Evolutionary conservation across 2,329 filamentous ascomycete genomes (phyloP).

Genomic region (Alternaria longipes): DNA sequence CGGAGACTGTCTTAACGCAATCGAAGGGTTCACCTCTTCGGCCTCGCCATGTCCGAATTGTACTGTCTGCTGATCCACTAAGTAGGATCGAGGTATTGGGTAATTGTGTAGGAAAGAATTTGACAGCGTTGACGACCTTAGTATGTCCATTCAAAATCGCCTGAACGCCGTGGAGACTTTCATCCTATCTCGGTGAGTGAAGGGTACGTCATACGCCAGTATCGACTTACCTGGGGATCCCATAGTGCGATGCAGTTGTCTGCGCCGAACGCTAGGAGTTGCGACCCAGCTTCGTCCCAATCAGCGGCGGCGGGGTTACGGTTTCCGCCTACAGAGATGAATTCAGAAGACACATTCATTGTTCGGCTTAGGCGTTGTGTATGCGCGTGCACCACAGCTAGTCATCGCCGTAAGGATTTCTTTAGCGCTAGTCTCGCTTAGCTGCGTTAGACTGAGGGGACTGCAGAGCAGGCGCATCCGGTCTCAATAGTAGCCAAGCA

Average conservation of each 20-base stretch:
- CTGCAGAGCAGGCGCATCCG: slow-evolving; percentile 15
- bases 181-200: slow-evolving; percentile 50
- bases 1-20: slow-evolving; percentile 62
- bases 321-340: slow-evolving; percentile 84
- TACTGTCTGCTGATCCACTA: slow-evolving; percentile 83
- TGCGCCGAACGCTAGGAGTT: slow-evolving; percentile 85
- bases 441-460: background rate
- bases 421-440: slow-evolving; percentile 46
- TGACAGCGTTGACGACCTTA: slow-evolving; percentile 82
- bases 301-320: slow-evolving; percentile 89
- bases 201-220: background rate
- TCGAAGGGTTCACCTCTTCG: slow-evolving; percentile 48
- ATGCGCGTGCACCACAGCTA: slow-evolving; percentile 25
- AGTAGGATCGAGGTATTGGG: slow-evolving; percentile 68
- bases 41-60: slow-evolving; percentile 70
- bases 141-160: slow-evolving; percentile 77
- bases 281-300: slow-evolving; percentile 73
- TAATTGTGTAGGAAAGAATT: slow-evolving; percentile 70
- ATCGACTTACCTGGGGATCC: slow-evolving; percentile 74
- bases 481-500: background rate
- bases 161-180: slow-evolving; percentile 66
- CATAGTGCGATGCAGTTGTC: slow-evolving; percentile 90
- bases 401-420: slow-evolving; percentile 41
- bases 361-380: slow-evolving; percentile 26
- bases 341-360: slow-evolving; percentile 53